A percentile compares a stretch with the other conserved stretches of the same genome.
phyloP scores from a whole-genome alignment of 176 grass and related monocot species.

The Paspalum notatum region DNA sequence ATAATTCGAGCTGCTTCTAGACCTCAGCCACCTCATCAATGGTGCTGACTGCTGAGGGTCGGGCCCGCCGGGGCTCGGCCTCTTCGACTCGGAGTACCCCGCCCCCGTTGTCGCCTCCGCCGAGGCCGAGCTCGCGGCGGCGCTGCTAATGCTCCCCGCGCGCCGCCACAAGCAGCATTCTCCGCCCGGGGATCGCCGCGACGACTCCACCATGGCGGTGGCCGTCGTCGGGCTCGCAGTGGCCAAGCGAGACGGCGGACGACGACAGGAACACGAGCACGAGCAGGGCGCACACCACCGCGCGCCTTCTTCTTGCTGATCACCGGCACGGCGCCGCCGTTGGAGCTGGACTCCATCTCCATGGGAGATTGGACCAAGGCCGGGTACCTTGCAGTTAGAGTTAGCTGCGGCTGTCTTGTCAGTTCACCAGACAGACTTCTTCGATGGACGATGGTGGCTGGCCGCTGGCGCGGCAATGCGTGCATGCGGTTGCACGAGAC shows the following conservation, averaged over 20 bases:
- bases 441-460: too few relatives aligned
- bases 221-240: neutral
- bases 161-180: conserved; percentile 35
- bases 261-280: conserved; percentile 1
- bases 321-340: neutral
- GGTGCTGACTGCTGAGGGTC: conserved; percentile 75
- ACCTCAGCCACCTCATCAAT: conserved; percentile 2
- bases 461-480: too few relatives aligned
- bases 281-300: neutral
- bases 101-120: neutral
- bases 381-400: too few relatives aligned
- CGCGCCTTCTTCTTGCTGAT: neutral
- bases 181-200: neutral
- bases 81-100: conserved; percentile 49
- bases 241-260: neutral
- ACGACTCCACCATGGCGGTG: neutral
- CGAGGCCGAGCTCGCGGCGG: neutral
- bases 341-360: conserved; percentile 31
- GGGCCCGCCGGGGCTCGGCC: conserved; percentile 57
- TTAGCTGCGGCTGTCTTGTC: too few relatives aligned
- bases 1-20: too few relatives aligned
- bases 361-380: too few relatives aligned
- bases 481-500: too few relatives aligned
- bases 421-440: too few relatives aligned
- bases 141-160: neutral